Base-by-base conservation (phyloP, 768 basidiomycete species). In the Leccinum truebloodii region DNA sequence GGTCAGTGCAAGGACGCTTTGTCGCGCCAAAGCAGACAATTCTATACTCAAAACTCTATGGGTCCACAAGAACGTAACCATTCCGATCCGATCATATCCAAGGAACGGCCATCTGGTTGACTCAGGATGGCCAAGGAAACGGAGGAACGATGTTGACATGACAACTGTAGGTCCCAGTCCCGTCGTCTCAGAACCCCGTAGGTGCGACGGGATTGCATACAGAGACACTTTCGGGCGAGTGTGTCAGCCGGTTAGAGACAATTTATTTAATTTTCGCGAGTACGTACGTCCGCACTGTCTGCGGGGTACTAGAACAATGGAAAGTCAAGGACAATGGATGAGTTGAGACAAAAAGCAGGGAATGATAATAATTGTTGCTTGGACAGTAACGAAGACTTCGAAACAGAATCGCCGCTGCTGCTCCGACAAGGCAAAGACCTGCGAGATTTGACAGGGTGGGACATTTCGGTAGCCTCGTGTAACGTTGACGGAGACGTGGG, bases 381-480 rank as follows among this genome's bases (percentile, higher is more conserved):
- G 9, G n/a, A 44, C 41, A 44, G 9, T 0, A 9, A 44, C 18
- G 41, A 44, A 44, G 9, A n/a, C 41, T 44, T 41, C 41, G 41
- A 41, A 41, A 41, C 41, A 41, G 8, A n/a, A 41, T 41, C 18
- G 41, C 18, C 18, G 41, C 41, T 1, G 34, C 34, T 35, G 9
- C 41, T 10, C n/a, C 41, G 10, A 46, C 44, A 20, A 46, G 44
- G 44, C 44, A 46, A 46, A 46, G 44, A 44, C 41, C 41, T 44
- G 41, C 41, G 41, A 44, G 41, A 20, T 46, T 46, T 46, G 48
- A 49, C 48, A 49, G 48, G 48, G 24, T 22, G 22, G 24, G 48
- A 35, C 16, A 50, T 57, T 52, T 50, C 49, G 61, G 60, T 74
- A 73, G 68, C 72, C 72, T 73, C 72, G 73, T 73, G 72, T 72